These are phyloP conservation scores for Phytopythium sindhum DNA, from an alignment of 352 stramenopile species.

Conservation along the genomic window DNA sequence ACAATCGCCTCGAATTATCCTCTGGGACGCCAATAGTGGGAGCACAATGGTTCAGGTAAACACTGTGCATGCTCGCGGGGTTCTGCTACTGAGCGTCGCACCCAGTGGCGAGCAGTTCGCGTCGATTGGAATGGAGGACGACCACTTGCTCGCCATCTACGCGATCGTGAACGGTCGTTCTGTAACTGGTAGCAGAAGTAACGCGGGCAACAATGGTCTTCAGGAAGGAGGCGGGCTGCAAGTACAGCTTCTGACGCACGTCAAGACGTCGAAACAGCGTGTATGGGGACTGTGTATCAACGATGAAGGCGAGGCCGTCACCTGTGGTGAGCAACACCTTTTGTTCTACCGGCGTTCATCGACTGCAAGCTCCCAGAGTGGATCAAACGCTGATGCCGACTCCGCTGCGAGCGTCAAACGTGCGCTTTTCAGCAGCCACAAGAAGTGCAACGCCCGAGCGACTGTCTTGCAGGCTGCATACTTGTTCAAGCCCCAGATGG, in stretches of 20 bases:
- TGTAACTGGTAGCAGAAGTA: conserved; percentile 4
- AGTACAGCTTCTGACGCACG: conserved; percentile 46
- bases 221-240: conserved; percentile 10
- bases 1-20: conserved; percentile 40
- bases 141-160: conserved; percentile 79
- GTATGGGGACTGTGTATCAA: conserved; percentile 59
- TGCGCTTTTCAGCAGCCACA: conserved; percentile 52
- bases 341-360: conserved; percentile 49
- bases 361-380: conserved; percentile 3
- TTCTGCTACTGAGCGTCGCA: conserved; percentile 62
- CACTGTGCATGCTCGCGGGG: conserved; percentile 52
- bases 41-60: conserved; percentile 55
- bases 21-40: conserved; percentile 87
- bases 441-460: conserved; percentile 29
- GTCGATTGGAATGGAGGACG: conserved; percentile 71
- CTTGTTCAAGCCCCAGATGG: conserved; percentile 39
- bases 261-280: conserved; percentile 66
- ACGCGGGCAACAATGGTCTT: conserved; percentile 13
- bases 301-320: conserved; percentile 54
- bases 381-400: conserved; percentile 9
- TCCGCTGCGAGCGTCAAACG: conserved; percentile 46
- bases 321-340: conserved; percentile 62
- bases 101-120: conserved; percentile 52
- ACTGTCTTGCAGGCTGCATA: conserved; percentile 36
- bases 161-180: conserved; percentile 22